Evolutionary conservation across 108 stramenopile species (phyloP), one percentile per base, ranked within the genome.

Genomic region (Nitzschia sp.): DNA sequence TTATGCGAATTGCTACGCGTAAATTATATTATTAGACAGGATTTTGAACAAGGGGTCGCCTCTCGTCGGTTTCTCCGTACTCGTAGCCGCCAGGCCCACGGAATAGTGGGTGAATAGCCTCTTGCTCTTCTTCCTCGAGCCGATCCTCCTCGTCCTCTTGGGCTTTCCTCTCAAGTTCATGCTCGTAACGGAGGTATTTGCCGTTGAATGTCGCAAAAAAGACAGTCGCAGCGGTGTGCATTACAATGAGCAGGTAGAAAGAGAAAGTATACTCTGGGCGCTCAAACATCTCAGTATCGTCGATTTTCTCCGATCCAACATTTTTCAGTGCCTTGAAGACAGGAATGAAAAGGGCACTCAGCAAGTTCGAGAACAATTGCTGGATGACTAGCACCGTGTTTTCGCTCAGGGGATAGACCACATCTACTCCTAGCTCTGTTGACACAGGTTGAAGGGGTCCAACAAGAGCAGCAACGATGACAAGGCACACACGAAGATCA

Each of bases 121-220:
- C 63, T 6, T 25, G 19, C 21, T 45, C 2, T 62, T 44, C 23
- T 25, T 23, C 11, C 16, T 31, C 47, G 33, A 31, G 58, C 50
- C 28, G 45, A 25, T 59, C 34, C 27, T 31, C 44, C n/a, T 45
- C 34, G 26, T 72, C 75, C 53, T 81, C 63, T 27, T 58, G 60
- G 11, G 66, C 84, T 36, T 85, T 82, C 66, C 81, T 87, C 53
- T 73, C 69, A 45, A 82, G 38, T 68, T 93, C 92, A 35, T 82
- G 89, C 54, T 90, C 92, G 28, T 80, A 80, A 44, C 93, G 77
- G 38, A 90, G 66, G 68, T 94, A 94, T 22, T 74, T 82, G 1
- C 93, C 93, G 68, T 92, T 90, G 68, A 92, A 94, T 4, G 93
- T 92, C 34, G 90, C 87, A 73, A 94, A 94, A 56, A 86, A 91